Percentiles rank a stretch among this genome's conserved stretches.
Conservation (phyloP, 169 alveolate species). For the Plasmodium cynomolgi region DNA sequence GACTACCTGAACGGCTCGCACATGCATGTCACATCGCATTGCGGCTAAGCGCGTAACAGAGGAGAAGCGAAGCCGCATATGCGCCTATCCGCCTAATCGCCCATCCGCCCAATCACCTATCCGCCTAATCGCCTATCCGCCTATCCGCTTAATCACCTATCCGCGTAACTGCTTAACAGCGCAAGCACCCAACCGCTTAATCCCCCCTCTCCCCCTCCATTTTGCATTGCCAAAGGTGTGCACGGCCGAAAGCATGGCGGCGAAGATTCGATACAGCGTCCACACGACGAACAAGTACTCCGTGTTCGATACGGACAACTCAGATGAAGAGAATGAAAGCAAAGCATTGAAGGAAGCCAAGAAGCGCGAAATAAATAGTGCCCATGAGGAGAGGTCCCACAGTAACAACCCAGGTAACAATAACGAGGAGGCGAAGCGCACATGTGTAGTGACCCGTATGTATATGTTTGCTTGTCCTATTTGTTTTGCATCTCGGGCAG, state of each 20-base stretch:
- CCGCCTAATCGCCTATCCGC: neutral
- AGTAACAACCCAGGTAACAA: constrained; percentile 26
- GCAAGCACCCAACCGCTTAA: neutral
- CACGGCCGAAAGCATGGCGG: constrained; percentile 28
- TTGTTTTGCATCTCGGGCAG: neutral
- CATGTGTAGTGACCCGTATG: neutral
- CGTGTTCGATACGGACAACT: constrained; percentile 57
- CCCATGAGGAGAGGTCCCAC: neutral
- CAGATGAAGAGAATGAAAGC: constrained; percentile 30
- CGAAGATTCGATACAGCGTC: constrained; percentile 52
- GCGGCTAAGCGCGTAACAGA: neutral
- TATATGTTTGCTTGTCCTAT: neutral
- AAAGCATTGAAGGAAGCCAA: constrained; percentile 12
- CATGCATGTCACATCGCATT: neutral
- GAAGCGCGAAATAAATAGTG: constrained; percentile 17
- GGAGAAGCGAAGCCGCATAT: neutral
- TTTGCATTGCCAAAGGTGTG: constrained; percentile 4
- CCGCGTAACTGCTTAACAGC: neutral
- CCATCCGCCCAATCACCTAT: neutral
- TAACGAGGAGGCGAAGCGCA: neutral
- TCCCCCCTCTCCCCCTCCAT: neutral
- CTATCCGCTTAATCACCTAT: too few species aligned
- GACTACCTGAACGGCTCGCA: neutral
- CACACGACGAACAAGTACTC: constrained; percentile 73
- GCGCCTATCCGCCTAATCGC: neutral